phyloP scores from a whole-genome alignment of 2,329 filamentous ascomycete genomes.

The Aspergillus clavatus region DNA sequence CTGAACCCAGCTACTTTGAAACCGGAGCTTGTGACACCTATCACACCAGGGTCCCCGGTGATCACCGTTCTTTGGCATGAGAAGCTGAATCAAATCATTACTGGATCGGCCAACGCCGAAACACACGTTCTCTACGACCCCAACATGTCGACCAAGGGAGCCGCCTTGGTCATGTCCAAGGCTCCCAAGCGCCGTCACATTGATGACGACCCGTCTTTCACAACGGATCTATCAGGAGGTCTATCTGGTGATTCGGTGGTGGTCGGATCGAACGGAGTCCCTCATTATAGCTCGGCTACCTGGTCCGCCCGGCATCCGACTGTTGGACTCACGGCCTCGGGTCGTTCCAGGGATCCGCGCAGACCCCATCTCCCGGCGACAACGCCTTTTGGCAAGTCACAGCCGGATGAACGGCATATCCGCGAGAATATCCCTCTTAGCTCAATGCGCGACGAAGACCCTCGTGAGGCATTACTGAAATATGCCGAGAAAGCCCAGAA shows the following conservation, averaged over 20 bases:
- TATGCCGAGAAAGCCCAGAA: conserved; percentile 91
- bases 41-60: conserved; percentile 79
- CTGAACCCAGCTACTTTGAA: conserved; percentile 87
- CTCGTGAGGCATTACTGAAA: conserved; percentile 85
- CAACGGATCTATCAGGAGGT: conserved; percentile 75
- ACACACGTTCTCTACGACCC: conserved; percentile 90
- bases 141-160: conserved; percentile 72
- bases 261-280: conserved; percentile 63
- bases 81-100: conserved; percentile 93
- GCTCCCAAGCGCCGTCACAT: conserved; percentile 93
- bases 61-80: conserved; percentile 87
- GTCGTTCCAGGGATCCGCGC: conserved; percentile 71
- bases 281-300: conserved; percentile 67
- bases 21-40: conserved; percentile 76
- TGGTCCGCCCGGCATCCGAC: conserved; percentile 60
- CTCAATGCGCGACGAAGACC: conserved; percentile 93
- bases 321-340: conserved; percentile 71
- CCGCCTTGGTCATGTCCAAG: conserved; percentile 83
- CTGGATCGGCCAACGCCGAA: conserved; percentile 85
- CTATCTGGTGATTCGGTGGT: conserved; percentile 80
- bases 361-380: conserved; percentile 77
- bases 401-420: conserved; percentile 86
- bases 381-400: conserved; percentile 85
- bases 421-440: conserved; percentile 83
- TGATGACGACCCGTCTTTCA: conserved; percentile 84